Percentiles rank a stretch among this genome's conserved stretches.
phyloP scores from a whole-genome alignment of 495 filamentous ascomycete species.

The Immersiella caudata region DNA sequence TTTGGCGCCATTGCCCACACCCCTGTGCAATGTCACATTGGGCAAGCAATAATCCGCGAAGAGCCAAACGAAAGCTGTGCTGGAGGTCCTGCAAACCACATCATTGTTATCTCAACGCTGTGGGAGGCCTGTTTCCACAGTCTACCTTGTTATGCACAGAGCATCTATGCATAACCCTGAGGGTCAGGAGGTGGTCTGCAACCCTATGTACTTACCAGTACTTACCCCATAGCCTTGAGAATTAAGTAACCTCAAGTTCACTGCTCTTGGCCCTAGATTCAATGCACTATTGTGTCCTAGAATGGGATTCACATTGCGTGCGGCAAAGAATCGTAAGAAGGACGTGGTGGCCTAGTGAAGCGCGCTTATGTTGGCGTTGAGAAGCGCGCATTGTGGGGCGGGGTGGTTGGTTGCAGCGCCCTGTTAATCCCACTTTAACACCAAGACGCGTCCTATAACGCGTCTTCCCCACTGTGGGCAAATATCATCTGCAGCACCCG shows the following conservation, averaged over 20 bases:
- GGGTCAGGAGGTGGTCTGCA: no score
- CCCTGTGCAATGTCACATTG: slow-evolving; percentile 1
- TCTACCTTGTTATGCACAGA: no score
- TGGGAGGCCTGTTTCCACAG: no score
- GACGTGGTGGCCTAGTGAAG: neutral
- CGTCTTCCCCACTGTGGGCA: slow-evolving; percentile 62
- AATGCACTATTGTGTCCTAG: no score
- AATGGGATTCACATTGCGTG: no score
- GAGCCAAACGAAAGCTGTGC: neutral
- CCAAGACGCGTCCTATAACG: slow-evolving; percentile 5
- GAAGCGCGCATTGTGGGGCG: neutral
- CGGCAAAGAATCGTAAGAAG: no score
- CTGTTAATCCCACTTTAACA: slow-evolving; percentile 3
- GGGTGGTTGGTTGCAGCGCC: neutral
- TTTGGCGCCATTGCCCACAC: slow-evolving; percentile 1
- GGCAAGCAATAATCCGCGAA: neutral
- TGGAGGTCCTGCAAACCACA: neutral
- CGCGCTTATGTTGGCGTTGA: neutral
- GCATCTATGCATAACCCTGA: no score
- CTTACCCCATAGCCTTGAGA: no score
- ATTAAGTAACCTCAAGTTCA: no score
- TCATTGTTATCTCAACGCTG: no score
- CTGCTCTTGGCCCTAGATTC: no score
- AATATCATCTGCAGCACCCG: slow-evolving; percentile 59
- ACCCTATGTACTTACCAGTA: no score